Base-by-base conservation (phyloP, 768 basidiomycete genomes). In the Boletus fagicola region DNA sequence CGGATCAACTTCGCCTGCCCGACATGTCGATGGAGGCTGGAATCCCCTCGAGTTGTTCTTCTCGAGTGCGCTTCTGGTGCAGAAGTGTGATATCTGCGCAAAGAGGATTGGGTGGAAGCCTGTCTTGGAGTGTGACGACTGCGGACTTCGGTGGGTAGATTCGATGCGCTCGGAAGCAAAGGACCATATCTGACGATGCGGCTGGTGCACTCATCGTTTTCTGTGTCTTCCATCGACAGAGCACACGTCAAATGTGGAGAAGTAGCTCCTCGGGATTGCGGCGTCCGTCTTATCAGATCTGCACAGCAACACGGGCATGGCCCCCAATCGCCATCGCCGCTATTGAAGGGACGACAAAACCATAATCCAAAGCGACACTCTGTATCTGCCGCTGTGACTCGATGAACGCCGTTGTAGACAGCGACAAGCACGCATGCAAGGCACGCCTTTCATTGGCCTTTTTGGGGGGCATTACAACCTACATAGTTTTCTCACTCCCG, bases 201-300 rank as follows among this genome's bases (percentile, higher is more conserved):
- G 59, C 33, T 52, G 51, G 28, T 45, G 13, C 28, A 16, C 47
- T 26, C 33, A 49, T 42, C 40, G n/a, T 58, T 52, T 39, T 35
- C 42, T 53, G 30, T 56, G 42, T 56, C 58, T 60, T 64, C 56
- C 51, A 51, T 64, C 42, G 39, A 61, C 63, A 90, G 91, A 64
- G 82, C 88, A n/a, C 92, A 94, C 67, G 79, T 90, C 60, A 92
- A 92, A 68, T 94, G 92, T 64, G 92, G 91, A 18, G 92, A 94
- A 68, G 65, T 82, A 46, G 91, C 92, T 13, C 91, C 92, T 11
- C 77, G 80, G 52, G 87, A 93, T 70, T 93, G 92, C 65, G 90
- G 88, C 20, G 54, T 84, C n/a, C 83, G 80, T 39, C 76, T 78
- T 22, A 49, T 69, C 28, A 63, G 68, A 57, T 58, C 67, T 42